These are phyloP conservation scores for Ogataea haglerorum DNA, from an alignment of 805 yeast genomes.

Conservation along the genomic window DNA sequence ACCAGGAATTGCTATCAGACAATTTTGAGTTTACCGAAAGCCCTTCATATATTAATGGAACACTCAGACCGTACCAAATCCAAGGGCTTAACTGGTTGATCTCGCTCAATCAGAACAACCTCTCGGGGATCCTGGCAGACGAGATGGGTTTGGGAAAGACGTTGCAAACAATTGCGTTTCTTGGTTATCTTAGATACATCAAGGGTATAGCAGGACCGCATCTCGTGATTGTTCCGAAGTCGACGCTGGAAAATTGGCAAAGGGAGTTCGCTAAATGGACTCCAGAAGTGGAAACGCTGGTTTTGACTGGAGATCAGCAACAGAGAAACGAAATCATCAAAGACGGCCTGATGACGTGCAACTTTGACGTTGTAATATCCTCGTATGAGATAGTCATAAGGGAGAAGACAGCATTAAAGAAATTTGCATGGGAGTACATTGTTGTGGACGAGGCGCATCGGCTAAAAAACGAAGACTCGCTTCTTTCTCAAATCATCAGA, in stretches of 20 bases:
- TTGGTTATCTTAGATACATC: constrained; percentile 67
- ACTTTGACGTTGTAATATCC: constrained; percentile 68
- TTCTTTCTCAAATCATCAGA: constrained; percentile 70
- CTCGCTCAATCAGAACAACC: constrained; percentile 59
- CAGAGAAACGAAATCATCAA: constrained; percentile 55
- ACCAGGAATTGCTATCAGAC: constrained; percentile 40
- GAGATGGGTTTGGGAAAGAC: constrained; percentile 88
- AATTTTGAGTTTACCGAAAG: constrained; percentile 49
- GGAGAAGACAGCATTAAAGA: constrained; percentile 64
- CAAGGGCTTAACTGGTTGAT: constrained; percentile 82
- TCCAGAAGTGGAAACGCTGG: constrained; percentile 69
- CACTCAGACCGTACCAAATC: constrained; percentile 68
- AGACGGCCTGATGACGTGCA: constrained; percentile 48
- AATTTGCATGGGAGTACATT: constrained; percentile 73
- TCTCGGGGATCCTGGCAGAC: constrained; percentile 77
- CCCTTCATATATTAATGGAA: constrained; percentile 56
- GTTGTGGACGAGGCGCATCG: constrained; percentile 83
- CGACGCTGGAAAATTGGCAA: constrained; percentile 78
- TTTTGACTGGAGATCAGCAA: constrained; percentile 73
- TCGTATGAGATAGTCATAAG: constrained; percentile 76
- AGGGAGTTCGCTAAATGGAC: constrained; percentile 78
- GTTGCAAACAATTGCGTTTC: constrained; percentile 70
- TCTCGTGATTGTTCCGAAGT: constrained; percentile 73
- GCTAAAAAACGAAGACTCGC: constrained; percentile 71
- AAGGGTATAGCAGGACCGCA: constrained; percentile 66